Conservation (phyloP, 495 filamentous ascomycete species). For the Pyronema domesticum region DNA sequence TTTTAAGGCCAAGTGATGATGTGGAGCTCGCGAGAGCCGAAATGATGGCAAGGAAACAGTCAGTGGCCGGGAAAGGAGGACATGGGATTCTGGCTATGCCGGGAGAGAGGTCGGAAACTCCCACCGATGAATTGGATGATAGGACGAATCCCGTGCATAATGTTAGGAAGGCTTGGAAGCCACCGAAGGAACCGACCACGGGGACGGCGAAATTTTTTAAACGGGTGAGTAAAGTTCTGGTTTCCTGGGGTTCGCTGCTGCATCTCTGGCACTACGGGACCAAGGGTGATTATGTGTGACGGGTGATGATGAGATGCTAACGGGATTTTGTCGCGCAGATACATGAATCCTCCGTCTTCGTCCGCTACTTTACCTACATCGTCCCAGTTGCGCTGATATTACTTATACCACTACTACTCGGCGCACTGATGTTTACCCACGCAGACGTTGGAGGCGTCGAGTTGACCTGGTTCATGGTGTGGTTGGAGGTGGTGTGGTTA, state of each 20-base stretch:
- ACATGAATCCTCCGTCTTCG: conserved; percentile 54
- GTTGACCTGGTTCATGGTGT: conserved; percentile 82
- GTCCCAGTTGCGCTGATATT: conserved; percentile 54
- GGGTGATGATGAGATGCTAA: too few species aligned
- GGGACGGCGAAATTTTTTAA: conserved; percentile 45
- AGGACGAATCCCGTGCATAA: conserved; percentile 56
- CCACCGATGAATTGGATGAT: conserved; percentile 71
- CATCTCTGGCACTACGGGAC: too few species aligned
- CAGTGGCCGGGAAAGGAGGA: conserved; percentile 9
- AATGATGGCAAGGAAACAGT: conserved; percentile 43
- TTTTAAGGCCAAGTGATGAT: conserved; percentile 63
- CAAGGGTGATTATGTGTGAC: too few species aligned
- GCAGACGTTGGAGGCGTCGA: conserved; percentile 57
- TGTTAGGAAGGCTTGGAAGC: conserved; percentile 43
- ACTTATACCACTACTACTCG: conserved; percentile 66
- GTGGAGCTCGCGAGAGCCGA: conserved; percentile 69
- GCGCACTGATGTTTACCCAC: conserved; percentile 43
- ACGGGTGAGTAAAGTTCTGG: conserved; percentile 25
- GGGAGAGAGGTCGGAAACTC: conserved; percentile 21
- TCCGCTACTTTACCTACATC: conserved; percentile 81
- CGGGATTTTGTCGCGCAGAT: too few species aligned
- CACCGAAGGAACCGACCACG: conserved; percentile 47
- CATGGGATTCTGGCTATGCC: not conserved
- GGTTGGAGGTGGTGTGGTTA: conserved; percentile 86
- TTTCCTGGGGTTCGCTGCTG: too few species aligned